phyloP scores from a whole-genome alignment of 2,329 filamentous ascomycete genomes.

The Diaporthe caulivora region DNA sequence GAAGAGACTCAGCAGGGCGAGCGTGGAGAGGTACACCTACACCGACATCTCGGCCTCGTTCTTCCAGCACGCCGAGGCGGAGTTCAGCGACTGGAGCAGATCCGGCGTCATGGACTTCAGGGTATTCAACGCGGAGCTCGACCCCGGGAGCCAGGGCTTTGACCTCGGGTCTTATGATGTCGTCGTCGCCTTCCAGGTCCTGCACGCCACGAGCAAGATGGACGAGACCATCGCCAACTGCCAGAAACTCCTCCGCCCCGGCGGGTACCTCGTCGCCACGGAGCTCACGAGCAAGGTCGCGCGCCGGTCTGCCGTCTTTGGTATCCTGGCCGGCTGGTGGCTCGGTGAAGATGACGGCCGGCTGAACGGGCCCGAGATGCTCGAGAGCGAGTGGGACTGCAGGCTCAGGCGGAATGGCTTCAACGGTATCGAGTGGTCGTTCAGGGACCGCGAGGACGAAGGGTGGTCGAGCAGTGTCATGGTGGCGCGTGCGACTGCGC shows the following conservation, averaged over 20 bases:
- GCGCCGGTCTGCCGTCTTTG: slow-evolving; percentile 36
- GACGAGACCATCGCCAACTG: slow-evolving; percentile 44
- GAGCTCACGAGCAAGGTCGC: slow-evolving; percentile 38
- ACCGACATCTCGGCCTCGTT: slow-evolving; percentile 43
- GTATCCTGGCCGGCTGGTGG: slow-evolving; percentile 50
- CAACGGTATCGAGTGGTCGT: slow-evolving; percentile 36
- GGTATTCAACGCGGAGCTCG: slow-evolving; percentile 46
- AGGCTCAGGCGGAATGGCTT: slow-evolving; percentile 47
- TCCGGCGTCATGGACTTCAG: slow-evolving; percentile 39
- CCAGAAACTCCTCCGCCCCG: slow-evolving; percentile 48
- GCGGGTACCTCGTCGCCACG: slow-evolving; percentile 48
- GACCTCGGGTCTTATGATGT: slow-evolving; percentile 46
- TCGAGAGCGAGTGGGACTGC: slow-evolving; percentile 44
- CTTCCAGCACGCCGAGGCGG: slow-evolving; percentile 40
- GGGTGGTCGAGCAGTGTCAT: slow-evolving; percentile 26
- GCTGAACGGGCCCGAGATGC: slow-evolving; percentile 45
- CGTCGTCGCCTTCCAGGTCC: slow-evolving; percentile 48
- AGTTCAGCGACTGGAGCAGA: slow-evolving; percentile 45
- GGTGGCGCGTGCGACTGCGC: background rate
- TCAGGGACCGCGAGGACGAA: slow-evolving; percentile 28
- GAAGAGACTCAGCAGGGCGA: background rate
- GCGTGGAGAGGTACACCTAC: slow-evolving; percentile 38
- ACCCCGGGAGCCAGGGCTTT: slow-evolving; percentile 48
- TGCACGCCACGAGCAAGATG: slow-evolving; percentile 45
- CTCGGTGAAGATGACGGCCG: slow-evolving; percentile 47